Evolutionary conservation across 805 yeast genomes (phyloP).

Genomic region (Candida maltosa): DNA sequence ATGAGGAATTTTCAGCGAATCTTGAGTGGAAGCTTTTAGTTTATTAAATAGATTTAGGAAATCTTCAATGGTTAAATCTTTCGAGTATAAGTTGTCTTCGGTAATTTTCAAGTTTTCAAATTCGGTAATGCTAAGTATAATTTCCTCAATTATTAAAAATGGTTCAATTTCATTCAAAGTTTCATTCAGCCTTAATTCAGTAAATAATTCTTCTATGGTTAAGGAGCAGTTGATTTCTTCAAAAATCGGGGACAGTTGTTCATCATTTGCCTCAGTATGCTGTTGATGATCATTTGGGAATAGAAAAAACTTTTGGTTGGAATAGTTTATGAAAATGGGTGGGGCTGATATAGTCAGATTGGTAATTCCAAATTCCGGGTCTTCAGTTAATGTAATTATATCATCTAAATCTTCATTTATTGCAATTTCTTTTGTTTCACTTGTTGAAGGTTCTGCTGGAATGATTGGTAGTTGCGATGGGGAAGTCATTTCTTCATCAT

Average conservation of each 20-base stretch:
- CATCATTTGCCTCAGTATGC: conserved; percentile 4
- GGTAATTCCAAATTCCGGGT: not conserved
- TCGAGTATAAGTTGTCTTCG: conserved; percentile 28
- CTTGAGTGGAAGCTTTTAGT: conserved; percentile 12
- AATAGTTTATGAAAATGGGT: conserved; percentile 22
- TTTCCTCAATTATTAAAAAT: conserved; percentile 23
- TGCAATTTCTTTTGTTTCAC: too few species aligned
- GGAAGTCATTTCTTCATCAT: too few species aligned
- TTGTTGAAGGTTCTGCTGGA: too few species aligned
- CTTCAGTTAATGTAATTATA: not conserved
- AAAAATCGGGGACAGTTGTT: not conserved
- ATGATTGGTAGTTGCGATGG: not conserved
- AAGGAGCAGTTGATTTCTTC: conserved; percentile 12
- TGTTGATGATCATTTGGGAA: conserved; percentile 15
- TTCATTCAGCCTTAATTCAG: conserved; percentile 21
- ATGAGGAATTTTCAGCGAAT: conserved; percentile 7
- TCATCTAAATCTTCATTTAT: not conserved
- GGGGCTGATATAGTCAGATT: not conserved
- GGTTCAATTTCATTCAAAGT: conserved; percentile 22
- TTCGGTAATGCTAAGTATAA: conserved; percentile 25
- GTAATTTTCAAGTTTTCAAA: conserved; percentile 22
- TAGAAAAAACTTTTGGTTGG: conserved; percentile 24
- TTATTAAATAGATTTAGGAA: conserved; percentile 20
- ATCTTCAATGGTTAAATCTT: conserved; percentile 22
- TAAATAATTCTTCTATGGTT: conserved; percentile 24